Base-by-base conservation (phyloP, 192 early-diverging fungal species). In the Linnemannia zychae region DNA sequence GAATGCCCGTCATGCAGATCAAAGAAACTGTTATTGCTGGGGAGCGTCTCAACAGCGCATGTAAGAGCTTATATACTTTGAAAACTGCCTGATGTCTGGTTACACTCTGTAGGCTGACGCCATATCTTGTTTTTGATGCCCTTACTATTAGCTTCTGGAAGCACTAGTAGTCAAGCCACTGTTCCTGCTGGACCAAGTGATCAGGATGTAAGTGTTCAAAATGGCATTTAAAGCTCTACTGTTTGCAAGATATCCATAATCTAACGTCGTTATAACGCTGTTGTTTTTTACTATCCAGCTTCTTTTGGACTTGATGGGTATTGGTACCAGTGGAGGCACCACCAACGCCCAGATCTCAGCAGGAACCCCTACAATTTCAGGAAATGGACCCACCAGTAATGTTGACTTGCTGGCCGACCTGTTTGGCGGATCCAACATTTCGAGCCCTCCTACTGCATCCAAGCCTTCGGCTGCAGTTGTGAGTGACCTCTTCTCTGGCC, bases 1-100 rank as follows among this genome's bases (percentile, higher is more conserved):
- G 96, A 57, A 98, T 99, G 95, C 98, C 99, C 1, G 93, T 96
- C 22, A 94, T 94, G 47, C 94, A 96, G 85, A 89, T 82, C 67
- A 89, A 89, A 53, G 88, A 89, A 68, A 87, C 86, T 22, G 70
- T 85, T 36, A 79, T 85, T 40, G 83, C 83, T 46, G 83, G 83
- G 36, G 83, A 85, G 65, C 77, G 74, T 20, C 78, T 85, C 18
- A 85, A 60, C 65, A 79, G 74, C 36, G 46, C 83, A 16, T 66
- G 83, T 85, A 78, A 7, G 82, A 24, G 24, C 48, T 49, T 7
- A 12, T 28, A 6, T 28, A 3, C 15, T 28, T 7, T 38, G 24
- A 1, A 16, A 1, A 1, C 6, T 40, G 24, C 46, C 16, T 3
- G 40, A 44, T 63, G 28, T 33, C n/a, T n/a, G n/a, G n/a, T n/a